Base-by-base conservation (phyloP, 1,139 yeast genomes). In the Komagataea norvegica region DNA sequence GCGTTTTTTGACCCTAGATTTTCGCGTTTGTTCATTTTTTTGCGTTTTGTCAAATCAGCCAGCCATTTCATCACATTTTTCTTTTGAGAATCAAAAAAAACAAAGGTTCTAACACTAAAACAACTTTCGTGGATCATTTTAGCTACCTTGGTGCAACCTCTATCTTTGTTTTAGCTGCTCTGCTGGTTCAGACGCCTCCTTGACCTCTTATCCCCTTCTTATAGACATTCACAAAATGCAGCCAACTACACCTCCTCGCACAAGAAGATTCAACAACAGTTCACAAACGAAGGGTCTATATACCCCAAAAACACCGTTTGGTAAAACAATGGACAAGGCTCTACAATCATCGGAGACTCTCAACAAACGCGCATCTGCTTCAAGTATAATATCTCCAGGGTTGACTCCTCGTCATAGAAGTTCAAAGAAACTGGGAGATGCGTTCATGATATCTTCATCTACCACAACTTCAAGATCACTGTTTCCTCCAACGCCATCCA, bases 401-500 rank as follows among this genome's bases (percentile, higher is more conserved):
- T 40, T 39, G 15, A 51, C 54, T 3, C 52, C 53, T 21, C 48
- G 51, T 22, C 50, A 45, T 22, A 40, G 46, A 7, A 32, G 35
- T n/a, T 34, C 39, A 16, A 46, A 40, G 32, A 48, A 42, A 36
- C 22, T 43, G 6, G 42, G 42, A 5, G 45, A 41, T 25, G 42
- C 47, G 5, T 32, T 43, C 8, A 26, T 15, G 41, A 38, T 38
- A 36, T 38, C n/a, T 29, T 38, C 41, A 8, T 36, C 32, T n/a
- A 13, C 38, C 26, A 33, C 39, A 9, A 30, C 46, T 4, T 31
- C 47, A 24, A 43, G 54, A 40, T 36, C 50, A 3, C 25, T 51
- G 8, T 52, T 52, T 36, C 56, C 55, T 11, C 54, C 55, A 15
- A 52, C 56, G 2, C 57, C 57, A 8, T 51, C 55, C 2, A 51